A percentile compares a stretch with the other conserved stretches of the same genome.
Evolutionary conservation across 73 alveolate species (phyloP).

Genomic region (Uronychia setigera): DNA sequence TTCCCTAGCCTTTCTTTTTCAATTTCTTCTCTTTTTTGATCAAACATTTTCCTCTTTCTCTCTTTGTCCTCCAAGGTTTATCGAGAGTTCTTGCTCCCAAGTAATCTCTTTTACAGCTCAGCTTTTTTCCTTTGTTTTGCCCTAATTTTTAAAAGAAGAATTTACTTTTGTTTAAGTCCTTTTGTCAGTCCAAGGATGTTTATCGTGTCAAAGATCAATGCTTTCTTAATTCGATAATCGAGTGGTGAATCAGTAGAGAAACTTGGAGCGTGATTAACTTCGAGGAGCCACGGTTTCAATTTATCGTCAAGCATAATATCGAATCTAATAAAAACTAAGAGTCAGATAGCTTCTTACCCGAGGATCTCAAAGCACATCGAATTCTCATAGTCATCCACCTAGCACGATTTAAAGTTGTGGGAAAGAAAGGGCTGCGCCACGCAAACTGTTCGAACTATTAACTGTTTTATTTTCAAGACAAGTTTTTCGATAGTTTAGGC

Average conservation of each 20-base stretch:
- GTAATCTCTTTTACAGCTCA: neutral
- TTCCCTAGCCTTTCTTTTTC: neutral
- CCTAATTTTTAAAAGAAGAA: neutral
- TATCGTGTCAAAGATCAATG: conserved; percentile 8
- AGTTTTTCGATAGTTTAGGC: neutral
- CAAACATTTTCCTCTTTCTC: neutral
- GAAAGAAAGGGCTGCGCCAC: neutral
- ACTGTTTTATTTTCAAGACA: neutral
- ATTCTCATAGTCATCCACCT: neutral
- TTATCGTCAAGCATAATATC: conserved; percentile 8
- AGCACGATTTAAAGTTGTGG: neutral
- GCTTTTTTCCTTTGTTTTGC: neutral
- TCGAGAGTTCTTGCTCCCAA: neutral
- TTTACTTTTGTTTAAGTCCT: neutral
- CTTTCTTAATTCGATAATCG: neutral
- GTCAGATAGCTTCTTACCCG: neutral
- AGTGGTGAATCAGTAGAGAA: conserved; percentile 43
- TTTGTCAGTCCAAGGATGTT: neutral
- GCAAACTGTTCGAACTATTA: neutral
- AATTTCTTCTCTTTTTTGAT: neutral
- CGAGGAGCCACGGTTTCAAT: conserved; percentile 18
- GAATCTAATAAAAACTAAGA: conserved; percentile 26
- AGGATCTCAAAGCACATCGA: conserved; percentile 2
- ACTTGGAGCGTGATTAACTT: conserved; percentile 23
- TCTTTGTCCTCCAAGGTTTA: neutral